These are phyloP conservation scores for Aureobasidium sp. DNA, from an alignment of 2,329 filamentous ascomycete genomes.

Conservation along the genomic window DNA sequence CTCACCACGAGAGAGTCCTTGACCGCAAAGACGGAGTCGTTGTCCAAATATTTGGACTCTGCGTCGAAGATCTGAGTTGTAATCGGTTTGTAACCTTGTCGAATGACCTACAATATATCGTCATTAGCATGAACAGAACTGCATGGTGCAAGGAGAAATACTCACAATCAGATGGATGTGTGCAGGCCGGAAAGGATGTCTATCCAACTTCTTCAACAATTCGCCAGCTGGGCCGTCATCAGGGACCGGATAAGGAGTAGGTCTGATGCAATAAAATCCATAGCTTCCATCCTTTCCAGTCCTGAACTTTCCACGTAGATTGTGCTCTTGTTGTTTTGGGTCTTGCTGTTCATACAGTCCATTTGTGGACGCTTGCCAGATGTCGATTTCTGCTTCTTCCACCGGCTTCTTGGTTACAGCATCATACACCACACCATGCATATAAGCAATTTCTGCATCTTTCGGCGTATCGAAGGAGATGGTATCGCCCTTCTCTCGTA, in stretches of 20 bases:
- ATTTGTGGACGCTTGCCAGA: slow-evolving; percentile 86
- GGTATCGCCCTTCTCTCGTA: slow-evolving; percentile 72
- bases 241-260: slow-evolving; percentile 59
- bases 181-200: slow-evolving; percentile 68
- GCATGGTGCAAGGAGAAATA: slow-evolving; percentile 33
- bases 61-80: slow-evolving; percentile 83
- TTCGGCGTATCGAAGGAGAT: slow-evolving; percentile 62
- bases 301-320: slow-evolving; percentile 76
- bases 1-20: slow-evolving; percentile 66
- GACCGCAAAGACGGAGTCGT: slow-evolving; percentile 66
- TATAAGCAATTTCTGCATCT: slow-evolving; percentile 63
- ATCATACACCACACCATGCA: slow-evolving; percentile 70
- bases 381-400: slow-evolving; percentile 71
- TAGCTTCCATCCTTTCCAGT: slow-evolving; percentile 73
- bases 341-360: slow-evolving; percentile 75
- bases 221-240: slow-evolving; percentile 65
- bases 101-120: slow-evolving; percentile 39
- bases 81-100: slow-evolving; percentile 70
- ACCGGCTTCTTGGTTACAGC: slow-evolving; percentile 71
- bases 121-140: not conserved
- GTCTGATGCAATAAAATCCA: slow-evolving; percentile 46
- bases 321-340: slow-evolving; percentile 71
- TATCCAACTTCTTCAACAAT: slow-evolving; percentile 63
- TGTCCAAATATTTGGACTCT: slow-evolving; percentile 65
- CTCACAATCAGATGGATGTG: slow-evolving; percentile 65